phyloP scores from a whole-genome alignment of 169 alveolate species.

The Besnoitia besnoiti region DNA sequence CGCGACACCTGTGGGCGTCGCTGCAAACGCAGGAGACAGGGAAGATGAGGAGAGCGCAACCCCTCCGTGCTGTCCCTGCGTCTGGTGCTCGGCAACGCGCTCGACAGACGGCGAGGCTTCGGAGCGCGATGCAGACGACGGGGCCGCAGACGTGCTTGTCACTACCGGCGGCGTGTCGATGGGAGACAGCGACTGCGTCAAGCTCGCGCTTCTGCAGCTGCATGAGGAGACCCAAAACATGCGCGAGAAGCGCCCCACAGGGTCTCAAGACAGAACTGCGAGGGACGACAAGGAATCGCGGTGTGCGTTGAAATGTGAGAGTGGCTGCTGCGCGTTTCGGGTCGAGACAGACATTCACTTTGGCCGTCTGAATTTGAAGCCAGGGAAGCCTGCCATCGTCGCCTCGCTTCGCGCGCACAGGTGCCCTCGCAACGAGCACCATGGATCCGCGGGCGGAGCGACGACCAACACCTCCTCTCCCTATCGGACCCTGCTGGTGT shows the following conservation, averaged over 20 bases:
- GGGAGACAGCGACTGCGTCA: conserved; percentile 39
- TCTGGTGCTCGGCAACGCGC: background rate
- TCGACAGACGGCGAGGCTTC: background rate
- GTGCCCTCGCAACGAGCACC: background rate
- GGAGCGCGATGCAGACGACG: background rate
- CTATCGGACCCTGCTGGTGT: background rate
- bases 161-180: conserved; percentile 35
- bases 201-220: conserved; percentile 35
- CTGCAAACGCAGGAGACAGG: background rate
- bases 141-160: conserved; percentile 14
- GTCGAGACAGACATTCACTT: background rate
- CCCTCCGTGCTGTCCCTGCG: background rate
- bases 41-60: background rate
- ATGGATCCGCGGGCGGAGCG: background rate
- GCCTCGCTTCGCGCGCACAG: background rate
- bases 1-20: background rate
- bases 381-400: conserved; percentile 24
- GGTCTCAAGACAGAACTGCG: background rate
- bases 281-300: background rate
- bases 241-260: background rate
- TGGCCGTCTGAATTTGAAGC: conserved; percentile 34
- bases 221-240: background rate
- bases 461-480: background rate
- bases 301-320: background rate
- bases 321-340: background rate